A percentile compares a stretch with the other conserved stretches of the same genome.
Evolutionary conservation across 2,329 filamentous ascomycete species (phyloP).

Genomic region (Calonectria ilicicola): DNA sequence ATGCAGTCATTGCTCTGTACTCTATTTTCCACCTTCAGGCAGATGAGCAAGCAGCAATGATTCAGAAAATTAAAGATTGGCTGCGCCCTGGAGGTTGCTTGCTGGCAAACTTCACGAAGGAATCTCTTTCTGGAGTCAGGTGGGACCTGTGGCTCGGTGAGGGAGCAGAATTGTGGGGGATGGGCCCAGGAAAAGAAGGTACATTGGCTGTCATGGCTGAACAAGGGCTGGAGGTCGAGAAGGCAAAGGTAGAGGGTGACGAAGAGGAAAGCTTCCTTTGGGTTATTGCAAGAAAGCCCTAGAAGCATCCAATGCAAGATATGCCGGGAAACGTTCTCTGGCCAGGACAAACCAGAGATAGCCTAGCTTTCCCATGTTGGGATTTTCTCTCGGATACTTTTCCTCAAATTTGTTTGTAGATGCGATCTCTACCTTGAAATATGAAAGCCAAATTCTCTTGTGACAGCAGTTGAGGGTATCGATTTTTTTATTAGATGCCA

Average conservation of each 20-base stretch:
- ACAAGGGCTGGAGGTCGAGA: neutral
- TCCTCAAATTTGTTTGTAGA: too few species aligned
- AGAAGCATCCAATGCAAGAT: too few species aligned
- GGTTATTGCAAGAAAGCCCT: slow-evolving; percentile 3
- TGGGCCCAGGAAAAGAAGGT: neutral
- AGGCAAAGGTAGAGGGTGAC: neutral
- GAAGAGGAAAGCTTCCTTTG: neutral
- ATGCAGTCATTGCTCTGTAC: slow-evolving; percentile 22
- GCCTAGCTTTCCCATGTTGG: too few species aligned
- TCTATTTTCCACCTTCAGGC: slow-evolving; percentile 24
- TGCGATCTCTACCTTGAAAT: too few species aligned
- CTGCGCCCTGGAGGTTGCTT: slow-evolving; percentile 17
- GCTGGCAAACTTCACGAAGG: slow-evolving; percentile 10
- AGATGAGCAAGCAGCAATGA: slow-evolving; percentile 21
- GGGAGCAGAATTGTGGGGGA: neutral
- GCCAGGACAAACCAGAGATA: too few species aligned
- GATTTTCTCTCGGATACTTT: too few species aligned
- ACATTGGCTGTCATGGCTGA: neutral
- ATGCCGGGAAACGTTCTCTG: too few species aligned
- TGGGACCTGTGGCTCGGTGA: neutral
- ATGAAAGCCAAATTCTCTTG: too few species aligned
- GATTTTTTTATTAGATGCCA: too few species aligned
- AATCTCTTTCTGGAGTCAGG: neutral
- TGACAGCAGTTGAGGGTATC: too few species aligned
- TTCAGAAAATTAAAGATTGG: slow-evolving; percentile 11